Base-by-base conservation (phyloP, 1,284 basidiomycete species). In the Sphagnurus paluster region DNA sequence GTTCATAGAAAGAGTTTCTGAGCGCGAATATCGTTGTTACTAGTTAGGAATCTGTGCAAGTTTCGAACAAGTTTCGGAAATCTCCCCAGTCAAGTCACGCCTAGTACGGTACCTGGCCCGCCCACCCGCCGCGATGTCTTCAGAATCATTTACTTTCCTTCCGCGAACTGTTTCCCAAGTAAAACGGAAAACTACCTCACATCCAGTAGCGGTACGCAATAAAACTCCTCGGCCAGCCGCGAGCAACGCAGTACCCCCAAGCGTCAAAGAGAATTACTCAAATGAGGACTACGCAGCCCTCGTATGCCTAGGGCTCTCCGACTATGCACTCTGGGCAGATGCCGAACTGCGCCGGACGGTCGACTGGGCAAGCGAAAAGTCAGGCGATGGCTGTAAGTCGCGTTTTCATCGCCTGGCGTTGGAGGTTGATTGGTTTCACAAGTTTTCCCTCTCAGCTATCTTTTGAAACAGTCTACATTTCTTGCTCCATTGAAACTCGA, bases 301-400 rank as follows among this genome's bases (percentile, higher is more conserved):
- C 17, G 49, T 84, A 23, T 67, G 66, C 13, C 74, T 88, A 5
- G 72, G 84, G 0, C 64, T 88, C n/a, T 84, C 85, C 5, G 77
- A 87, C 56, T 75, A 84, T 61, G 70, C 74, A 5, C 59, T 87
- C 5, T 87, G 82, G 82, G 56, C 62, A 1, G 72, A 85, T 52
- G 58, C 72, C 0, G 77, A 80, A 42, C 57, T 87, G 10, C 67
- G 79, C 13, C 63, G 71, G 39, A 71, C 64, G 19, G 63, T 83
- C 6, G 74, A 79, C 24, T 61, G 62, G 29, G 57, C 46, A 39
- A 30, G 32, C 9, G 25, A 42, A 26, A 11, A 35, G 17, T 21
- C 56, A 5, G 63, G 62, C 2, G 69, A 75, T 28, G 74, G 76
- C 51, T 85, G 80, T 83, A 68, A 58, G 79, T 75, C 21, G 17